Base-by-base conservation (phyloP, 2,329 filamentous ascomycete genomes). In the Penicillium sp. region DNA sequence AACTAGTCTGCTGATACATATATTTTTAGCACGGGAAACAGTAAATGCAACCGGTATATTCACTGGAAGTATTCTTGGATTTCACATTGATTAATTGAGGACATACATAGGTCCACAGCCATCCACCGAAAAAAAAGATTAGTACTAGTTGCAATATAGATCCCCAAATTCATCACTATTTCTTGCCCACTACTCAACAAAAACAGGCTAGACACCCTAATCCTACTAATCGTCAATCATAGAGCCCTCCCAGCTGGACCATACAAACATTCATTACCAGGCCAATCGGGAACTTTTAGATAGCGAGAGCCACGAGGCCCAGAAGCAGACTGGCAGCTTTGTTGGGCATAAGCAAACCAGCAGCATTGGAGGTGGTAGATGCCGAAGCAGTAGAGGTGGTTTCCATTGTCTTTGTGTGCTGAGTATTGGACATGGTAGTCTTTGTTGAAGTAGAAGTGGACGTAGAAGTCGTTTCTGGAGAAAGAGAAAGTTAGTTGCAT, bases 271-370 rank as follows among this genome's bases (percentile, higher is more conserved):
- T 12, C 53, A 19, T 15, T 33, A 6, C 1, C 4, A 1, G 8
- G 54, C 28, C 19, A 12, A 24, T 19, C 38, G 12, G 15, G 26
- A 22, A 2, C 10, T n/a, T 40, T 67, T 60, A 76, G 44, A 75
- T 59, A 10, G 64, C 61, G n/a, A 74, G 53, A 12, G 71, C 71
- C 9, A 70, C 64, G 15, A 75, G 61, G 37, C 71, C 68, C 44
- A 75, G 42, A 53, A 75, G 61, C 33, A 75, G 59, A 30, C 72
- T 68, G n/a, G 74, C 72, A 8, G 67, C 67, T n/a, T 71, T 64
- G 28, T 65, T 68, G n/a, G 73, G 67, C 37, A 68, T 57, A n/a
- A 75, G 56, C 7, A 66, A 35, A 12, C 68, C 68, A 42, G 73
- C 71, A 35, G 70, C 73, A 50, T 69, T 74, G 24, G 68, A 65